Conservation (phyloP, 495 filamentous ascomycete genomes). For the Aspergillus avenaceus region DNA sequence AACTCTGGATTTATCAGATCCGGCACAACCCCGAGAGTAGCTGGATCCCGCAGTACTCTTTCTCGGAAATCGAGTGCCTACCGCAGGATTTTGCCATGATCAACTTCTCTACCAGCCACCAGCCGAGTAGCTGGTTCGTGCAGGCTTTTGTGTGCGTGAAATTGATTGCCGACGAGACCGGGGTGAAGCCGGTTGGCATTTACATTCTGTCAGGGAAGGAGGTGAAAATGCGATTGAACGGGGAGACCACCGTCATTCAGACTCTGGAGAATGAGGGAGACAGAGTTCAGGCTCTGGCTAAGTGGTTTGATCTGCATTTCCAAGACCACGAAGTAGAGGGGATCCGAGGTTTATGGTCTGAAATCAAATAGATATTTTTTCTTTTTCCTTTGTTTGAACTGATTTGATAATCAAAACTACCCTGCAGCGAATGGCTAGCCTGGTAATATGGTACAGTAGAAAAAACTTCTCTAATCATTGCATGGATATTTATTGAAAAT, state of each 20-base stretch:
- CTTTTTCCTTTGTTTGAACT: no score
- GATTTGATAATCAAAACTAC: constrained; percentile 1
- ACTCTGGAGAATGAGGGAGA: constrained; percentile 47
- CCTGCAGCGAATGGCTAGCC: neutral
- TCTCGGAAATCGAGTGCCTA: constrained; percentile 57
- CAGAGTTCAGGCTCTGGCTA: constrained; percentile 47
- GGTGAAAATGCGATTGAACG: constrained; percentile 53
- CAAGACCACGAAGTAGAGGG: constrained; percentile 46
- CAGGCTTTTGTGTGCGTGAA: constrained; percentile 46
- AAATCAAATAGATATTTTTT: constrained; percentile 39
- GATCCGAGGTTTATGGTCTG: constrained; percentile 44
- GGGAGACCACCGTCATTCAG: constrained; percentile 48
- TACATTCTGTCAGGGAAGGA: constrained; percentile 51
- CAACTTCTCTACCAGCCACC: constrained; percentile 49
- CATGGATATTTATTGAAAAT: constrained; percentile 18
- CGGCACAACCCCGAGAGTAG: constrained; percentile 36
- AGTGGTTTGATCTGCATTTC: constrained; percentile 54
- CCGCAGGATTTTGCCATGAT: constrained; percentile 56
- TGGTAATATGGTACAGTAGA: constrained; percentile 19
- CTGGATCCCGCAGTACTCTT: constrained; percentile 56
- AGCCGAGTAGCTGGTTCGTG: constrained; percentile 49
- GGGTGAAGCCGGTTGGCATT: constrained; percentile 48
- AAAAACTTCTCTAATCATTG: constrained; percentile 10
- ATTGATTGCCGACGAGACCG: constrained; percentile 43
- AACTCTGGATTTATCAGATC: constrained; percentile 59